phyloP scores from a whole-genome alignment of 352 stramenopile genomes.

The Globisporangium cystogenes region DNA sequence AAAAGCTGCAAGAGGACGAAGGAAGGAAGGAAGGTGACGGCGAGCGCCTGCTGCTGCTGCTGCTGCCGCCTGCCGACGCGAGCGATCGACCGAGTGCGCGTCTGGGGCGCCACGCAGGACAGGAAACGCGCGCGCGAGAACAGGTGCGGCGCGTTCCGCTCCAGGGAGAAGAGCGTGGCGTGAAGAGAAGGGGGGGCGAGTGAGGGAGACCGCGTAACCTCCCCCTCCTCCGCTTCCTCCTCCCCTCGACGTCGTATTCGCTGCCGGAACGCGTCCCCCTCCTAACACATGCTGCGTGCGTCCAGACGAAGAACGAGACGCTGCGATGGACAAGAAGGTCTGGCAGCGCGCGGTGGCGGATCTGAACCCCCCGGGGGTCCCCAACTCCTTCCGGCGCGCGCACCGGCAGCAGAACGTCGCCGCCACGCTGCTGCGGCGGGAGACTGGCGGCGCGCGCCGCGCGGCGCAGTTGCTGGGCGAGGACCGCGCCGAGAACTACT shows the following conservation, averaged over 20 bases:
- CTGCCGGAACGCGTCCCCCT: background rate
- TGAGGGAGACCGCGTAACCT: background rate
- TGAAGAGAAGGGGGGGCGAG: background rate
- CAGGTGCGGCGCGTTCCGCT: background rate
- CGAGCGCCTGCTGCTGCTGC: too few relatives aligned
- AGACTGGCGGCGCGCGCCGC: constrained; percentile 39
- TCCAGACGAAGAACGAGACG: background rate
- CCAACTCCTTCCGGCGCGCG: constrained; percentile 67
- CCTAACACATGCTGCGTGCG: background rate
- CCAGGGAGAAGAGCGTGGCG: too few relatives aligned
- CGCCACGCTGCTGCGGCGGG: constrained; percentile 48
- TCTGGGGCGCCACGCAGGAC: too few relatives aligned
- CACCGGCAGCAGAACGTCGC: constrained; percentile 67
- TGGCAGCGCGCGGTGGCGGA: constrained; percentile 69
- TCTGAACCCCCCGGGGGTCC: constrained; percentile 62
- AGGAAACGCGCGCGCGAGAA: background rate
- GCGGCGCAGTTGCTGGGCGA: constrained; percentile 39
- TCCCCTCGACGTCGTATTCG: background rate
- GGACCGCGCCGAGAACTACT: constrained; percentile 61
- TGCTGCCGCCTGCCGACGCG: too few relatives aligned
- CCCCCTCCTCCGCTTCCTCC: background rate
- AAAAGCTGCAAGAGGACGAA: too few relatives aligned
- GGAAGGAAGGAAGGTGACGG: too few relatives aligned
- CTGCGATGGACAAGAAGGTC: constrained; percentile 46
- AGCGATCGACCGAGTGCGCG: too few relatives aligned